Evolutionary conservation across 257 asterid species (phyloP).

Genomic region (Thymus mandschuricus): DNA sequence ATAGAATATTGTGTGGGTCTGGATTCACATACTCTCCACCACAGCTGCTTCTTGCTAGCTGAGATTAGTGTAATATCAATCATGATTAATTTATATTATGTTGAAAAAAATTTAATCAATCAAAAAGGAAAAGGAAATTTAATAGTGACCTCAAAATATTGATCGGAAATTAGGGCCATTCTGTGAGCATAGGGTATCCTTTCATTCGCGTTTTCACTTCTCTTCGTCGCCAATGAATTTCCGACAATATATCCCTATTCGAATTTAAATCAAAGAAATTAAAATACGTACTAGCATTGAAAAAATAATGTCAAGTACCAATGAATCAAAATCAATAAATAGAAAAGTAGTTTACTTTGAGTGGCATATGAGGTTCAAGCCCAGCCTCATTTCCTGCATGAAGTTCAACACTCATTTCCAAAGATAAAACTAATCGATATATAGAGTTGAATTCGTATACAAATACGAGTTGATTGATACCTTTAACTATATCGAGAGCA

Average conservation of each 20-base stretch:
- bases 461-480: neutral
- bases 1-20: conserved; percentile 37
- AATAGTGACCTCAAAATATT: conserved; percentile 42
- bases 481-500: conserved; percentile 44
- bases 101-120: too few relatives aligned
- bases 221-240: conserved; percentile 32
- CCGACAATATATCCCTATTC: conserved; percentile 56
- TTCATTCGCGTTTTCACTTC: conserved; percentile 26
- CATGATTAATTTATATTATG: too few relatives aligned
- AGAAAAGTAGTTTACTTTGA: conserved; percentile 38
- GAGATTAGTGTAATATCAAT: neutral
- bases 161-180: conserved; percentile 54
- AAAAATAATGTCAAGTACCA: neutral
- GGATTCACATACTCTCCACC: conserved; percentile 44
- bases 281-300: too few relatives aligned
- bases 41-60: conserved; percentile 49
- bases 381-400: conserved; percentile 51
- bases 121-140: too few relatives aligned
- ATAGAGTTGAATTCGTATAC: too few relatives aligned
- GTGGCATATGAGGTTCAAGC: conserved; percentile 37
- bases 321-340: neutral
- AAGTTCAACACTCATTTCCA: too few relatives aligned
- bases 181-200: conserved; percentile 48
- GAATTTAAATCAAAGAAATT: too few relatives aligned
- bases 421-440: too few relatives aligned